A percentile compares a stretch with the other conserved stretches of the same genome.
Conservation (phyloP, 73 alveolate species). For the Durusdinium trenchii region DNA sequence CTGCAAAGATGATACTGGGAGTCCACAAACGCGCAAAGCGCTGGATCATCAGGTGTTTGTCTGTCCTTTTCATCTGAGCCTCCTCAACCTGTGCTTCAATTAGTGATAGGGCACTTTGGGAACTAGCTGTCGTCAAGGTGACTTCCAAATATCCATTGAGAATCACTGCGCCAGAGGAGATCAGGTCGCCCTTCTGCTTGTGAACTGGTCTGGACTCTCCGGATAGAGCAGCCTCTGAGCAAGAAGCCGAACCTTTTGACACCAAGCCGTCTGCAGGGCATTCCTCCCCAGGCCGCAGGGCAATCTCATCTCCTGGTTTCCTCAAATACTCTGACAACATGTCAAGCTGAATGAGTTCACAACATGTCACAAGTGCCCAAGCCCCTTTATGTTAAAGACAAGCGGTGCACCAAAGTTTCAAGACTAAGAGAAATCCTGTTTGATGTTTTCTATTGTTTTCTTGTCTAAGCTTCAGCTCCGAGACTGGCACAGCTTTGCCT, state of each 20-base stretch:
- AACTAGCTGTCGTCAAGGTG: constrained; percentile 39
- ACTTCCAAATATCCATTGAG: constrained; percentile 69
- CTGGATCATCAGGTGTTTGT: constrained; percentile 54
- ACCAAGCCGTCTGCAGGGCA: constrained; percentile 89
- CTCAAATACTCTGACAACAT: too few relatives aligned
- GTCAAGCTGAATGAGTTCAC: too few relatives aligned
- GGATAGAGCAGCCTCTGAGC: constrained; percentile 64
- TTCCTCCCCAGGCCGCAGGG: constrained; percentile 88
- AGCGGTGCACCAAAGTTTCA: not conserved
- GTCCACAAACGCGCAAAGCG: constrained; percentile 80
- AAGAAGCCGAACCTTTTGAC: constrained; percentile 48
- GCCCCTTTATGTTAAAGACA: not conserved
- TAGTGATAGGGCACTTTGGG: constrained; percentile 10
- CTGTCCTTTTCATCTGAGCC: constrained; percentile 72
- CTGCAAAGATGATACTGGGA: constrained; percentile 41
- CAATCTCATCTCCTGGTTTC: constrained; percentile 37
- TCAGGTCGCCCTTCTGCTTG: not conserved
- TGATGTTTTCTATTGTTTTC: too few relatives aligned
- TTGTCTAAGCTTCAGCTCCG: constrained; percentile 31
- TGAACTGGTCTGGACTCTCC: constrained; percentile 65
- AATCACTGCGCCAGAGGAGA: constrained; percentile 56
- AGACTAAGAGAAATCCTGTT: not conserved
- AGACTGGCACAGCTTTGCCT: constrained; percentile 8
- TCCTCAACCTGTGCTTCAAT: constrained; percentile 78
- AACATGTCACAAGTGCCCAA: not conserved